These are phyloP conservation scores for Geotrichum klebahnii DNA, from an alignment of 1,139 yeast genomes.

Conservation along the genomic window DNA sequence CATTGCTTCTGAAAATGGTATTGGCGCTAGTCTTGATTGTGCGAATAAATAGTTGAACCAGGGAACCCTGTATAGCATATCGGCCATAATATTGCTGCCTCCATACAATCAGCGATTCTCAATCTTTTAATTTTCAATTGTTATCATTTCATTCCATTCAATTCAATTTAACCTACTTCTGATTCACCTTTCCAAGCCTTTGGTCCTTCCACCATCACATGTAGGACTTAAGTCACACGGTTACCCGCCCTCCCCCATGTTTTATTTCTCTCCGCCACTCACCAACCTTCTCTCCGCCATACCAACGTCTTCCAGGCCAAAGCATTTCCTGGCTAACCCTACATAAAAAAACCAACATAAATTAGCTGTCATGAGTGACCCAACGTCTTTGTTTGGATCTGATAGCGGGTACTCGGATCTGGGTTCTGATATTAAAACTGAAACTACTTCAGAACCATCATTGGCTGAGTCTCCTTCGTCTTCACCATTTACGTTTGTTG, in stretches of 20 bases:
- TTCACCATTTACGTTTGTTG: not conserved
- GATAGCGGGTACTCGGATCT: conserved; percentile 5
- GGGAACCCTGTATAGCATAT: too few species aligned
- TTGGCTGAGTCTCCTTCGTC: not conserved
- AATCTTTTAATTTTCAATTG: too few species aligned
- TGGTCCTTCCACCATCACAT: too few species aligned
- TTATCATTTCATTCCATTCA: too few species aligned
- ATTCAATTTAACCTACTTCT: too few species aligned
- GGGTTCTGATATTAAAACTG: not conserved
- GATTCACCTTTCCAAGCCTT: too few species aligned
- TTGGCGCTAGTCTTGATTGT: too few species aligned
- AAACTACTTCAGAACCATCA: not conserved
- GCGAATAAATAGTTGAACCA: too few species aligned
- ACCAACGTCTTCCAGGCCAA: too few species aligned
- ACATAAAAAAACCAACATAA: not conserved
- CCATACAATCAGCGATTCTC: too few species aligned
- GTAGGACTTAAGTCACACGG: not conserved
- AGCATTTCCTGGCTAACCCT: not conserved
- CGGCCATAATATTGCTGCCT: too few species aligned
- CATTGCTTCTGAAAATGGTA: too few species aligned
- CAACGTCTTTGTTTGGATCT: not conserved
- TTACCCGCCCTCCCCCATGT: conserved; percentile 3
- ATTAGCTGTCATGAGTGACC: not conserved
- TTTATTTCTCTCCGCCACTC: not conserved
- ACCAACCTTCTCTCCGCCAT: not conserved